Conservation (phyloP, 768 basidiomycete species). For the Phlebiopsis gigantea region DNA sequence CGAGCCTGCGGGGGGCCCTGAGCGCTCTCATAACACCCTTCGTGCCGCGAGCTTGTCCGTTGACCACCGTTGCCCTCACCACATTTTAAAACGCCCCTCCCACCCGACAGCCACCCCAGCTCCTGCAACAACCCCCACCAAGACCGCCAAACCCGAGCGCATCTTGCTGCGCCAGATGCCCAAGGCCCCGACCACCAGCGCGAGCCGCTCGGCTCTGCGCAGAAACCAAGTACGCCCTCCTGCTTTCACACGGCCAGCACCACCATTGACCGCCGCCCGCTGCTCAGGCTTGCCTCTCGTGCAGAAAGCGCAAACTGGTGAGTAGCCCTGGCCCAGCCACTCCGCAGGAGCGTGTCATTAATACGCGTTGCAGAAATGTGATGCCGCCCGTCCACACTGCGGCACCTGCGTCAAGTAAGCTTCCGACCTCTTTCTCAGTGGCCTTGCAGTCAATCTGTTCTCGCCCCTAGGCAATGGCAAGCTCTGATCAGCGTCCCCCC, state of each 20-base stretch:
- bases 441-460: background rate
- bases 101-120: background rate
- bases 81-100: conserved; percentile 1
- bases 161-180: conserved; percentile 45
- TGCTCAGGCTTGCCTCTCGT: conserved; percentile 69
- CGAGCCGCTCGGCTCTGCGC: conserved; percentile 61
- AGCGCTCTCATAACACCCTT: conserved; percentile 3
- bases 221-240: conserved; percentile 59
- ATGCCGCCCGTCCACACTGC: conserved; percentile 82
- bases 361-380: conserved; percentile 63
- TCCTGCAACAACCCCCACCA: background rate
- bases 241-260: conserved; percentile 5
- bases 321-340: conserved; percentile 21
- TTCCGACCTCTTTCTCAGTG: background rate
- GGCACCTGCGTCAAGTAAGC: conserved; percentile 78
- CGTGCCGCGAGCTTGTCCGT: conserved; percentile 1
- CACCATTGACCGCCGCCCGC: conserved; percentile 8
- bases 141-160: background rate
- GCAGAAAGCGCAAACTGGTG: conserved; percentile 82
- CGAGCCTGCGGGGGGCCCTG: background rate
- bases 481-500: conserved; percentile 79
- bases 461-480: conserved; percentile 67
- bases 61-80: background rate
- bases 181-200: conserved; percentile 44
- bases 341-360: conserved; percentile 7